Conservation (phyloP, 2,329 filamentous ascomycete genomes). For the Delphinella strobiligena region DNA sequence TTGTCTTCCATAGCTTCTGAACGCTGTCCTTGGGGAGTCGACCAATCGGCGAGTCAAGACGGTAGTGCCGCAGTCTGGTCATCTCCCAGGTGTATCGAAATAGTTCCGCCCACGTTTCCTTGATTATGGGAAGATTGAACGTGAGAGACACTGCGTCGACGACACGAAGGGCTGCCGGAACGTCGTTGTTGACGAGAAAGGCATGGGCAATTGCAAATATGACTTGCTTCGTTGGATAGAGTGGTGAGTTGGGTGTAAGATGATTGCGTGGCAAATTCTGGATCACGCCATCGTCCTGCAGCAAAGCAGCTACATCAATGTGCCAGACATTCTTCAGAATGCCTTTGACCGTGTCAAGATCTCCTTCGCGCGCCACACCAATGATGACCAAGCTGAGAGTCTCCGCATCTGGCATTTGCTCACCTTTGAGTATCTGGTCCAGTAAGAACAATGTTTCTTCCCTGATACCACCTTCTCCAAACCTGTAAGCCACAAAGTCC, state of each 20-base stretch:
- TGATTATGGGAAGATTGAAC: slow-evolving; percentile 47
- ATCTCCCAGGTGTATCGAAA: slow-evolving; percentile 56
- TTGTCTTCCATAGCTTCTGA: slow-evolving; percentile 43
- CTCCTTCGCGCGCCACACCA: slow-evolving; percentile 41
- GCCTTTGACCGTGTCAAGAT: slow-evolving; percentile 32
- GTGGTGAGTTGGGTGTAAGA: slow-evolving; percentile 28
- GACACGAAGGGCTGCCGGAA: slow-evolving; percentile 45
- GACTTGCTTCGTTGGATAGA: slow-evolving; percentile 47
- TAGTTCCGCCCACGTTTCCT: slow-evolving; percentile 52
- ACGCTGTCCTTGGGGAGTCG: slow-evolving; percentile 34
- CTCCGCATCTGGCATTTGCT: slow-evolving; percentile 35
- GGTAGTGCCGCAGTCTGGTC: slow-evolving; percentile 28
- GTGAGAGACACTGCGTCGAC: slow-evolving; percentile 50
- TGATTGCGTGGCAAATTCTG: slow-evolving; percentile 17
- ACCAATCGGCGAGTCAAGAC: slow-evolving; percentile 18
- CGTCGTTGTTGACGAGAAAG: slow-evolving; percentile 54
- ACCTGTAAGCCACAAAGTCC: slow-evolving; percentile 14
- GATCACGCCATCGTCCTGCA: slow-evolving; percentile 23
- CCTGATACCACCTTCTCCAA: slow-evolving; percentile 19
- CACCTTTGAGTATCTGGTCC: slow-evolving; percentile 33
- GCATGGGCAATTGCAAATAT: slow-evolving; percentile 56
- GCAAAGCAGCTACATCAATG: slow-evolving; percentile 35
- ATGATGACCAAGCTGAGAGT: slow-evolving; percentile 43
- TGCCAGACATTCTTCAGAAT: slow-evolving; percentile 43
- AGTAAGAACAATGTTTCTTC: slow-evolving; percentile 27